These are phyloP conservation scores for Tricholoma furcatifolium DNA, from an alignment of 768 basidiomycete species.

Conservation along the genomic window DNA sequence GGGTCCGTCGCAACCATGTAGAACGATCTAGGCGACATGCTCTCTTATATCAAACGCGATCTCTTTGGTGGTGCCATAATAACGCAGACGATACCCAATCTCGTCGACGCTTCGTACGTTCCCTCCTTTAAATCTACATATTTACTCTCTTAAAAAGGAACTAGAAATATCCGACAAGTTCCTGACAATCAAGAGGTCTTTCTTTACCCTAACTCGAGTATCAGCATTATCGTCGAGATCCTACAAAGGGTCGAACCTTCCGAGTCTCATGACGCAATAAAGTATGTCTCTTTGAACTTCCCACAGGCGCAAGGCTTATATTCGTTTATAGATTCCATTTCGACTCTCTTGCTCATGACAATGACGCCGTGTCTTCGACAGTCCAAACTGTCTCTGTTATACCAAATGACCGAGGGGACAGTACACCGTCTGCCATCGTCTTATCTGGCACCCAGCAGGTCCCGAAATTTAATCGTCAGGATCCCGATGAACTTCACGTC, in stretches of 20 bases:
- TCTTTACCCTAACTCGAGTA: constrained; percentile 62
- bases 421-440: constrained; percentile 57
- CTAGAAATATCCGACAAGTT: constrained; percentile 68
- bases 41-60: constrained; percentile 29
- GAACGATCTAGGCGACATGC: background rate
- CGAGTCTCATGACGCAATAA: constrained; percentile 61
- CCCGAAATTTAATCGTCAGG: constrained; percentile 68
- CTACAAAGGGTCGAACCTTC: constrained; percentile 66
- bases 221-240: constrained; percentile 84
- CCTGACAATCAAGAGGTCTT: constrained; percentile 97
- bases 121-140: background rate
- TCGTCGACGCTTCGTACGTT: constrained; percentile 87
- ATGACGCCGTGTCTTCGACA: constrained; percentile 55
- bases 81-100: constrained; percentile 48
- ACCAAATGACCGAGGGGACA: constrained; percentile 41
- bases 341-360: constrained; percentile 87
- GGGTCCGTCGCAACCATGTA: background rate
- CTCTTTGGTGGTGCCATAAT: constrained; percentile 91
- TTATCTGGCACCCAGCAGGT: constrained; percentile 72
- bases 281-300: constrained; percentile 29
- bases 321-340: constrained; percentile 76
- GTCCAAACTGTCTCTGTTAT: constrained; percentile 43
- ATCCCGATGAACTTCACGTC: constrained; percentile 70
- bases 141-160: background rate
- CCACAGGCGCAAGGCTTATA: constrained; percentile 4